phyloP scores from a whole-genome alignment of 495 filamentous ascomycete species.

The Lophiostoma macrostomum region DNA sequence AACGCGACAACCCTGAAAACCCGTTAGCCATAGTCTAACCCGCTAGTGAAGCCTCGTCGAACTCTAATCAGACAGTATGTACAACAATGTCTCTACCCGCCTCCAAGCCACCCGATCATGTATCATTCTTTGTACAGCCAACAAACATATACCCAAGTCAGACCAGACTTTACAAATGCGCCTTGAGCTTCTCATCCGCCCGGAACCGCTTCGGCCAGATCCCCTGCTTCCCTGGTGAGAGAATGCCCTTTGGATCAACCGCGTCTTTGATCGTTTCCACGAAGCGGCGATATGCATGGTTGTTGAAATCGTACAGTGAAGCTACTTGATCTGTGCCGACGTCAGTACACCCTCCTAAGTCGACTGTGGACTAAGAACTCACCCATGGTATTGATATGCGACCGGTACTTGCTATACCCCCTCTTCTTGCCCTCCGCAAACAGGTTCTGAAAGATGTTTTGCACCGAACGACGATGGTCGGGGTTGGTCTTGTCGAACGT shows the following conservation, averaged over 20 bases:
- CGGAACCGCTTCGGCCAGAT: slow-evolving; percentile 27
- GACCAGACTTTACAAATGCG: slow-evolving; percentile 13
- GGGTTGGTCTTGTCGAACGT: slow-evolving; percentile 29
- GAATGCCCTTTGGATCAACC: slow-evolving; percentile 25
- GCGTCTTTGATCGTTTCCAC: slow-evolving; percentile 30
- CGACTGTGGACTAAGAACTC: neutral
- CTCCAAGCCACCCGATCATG: no score
- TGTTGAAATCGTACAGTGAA: slow-evolving; percentile 26
- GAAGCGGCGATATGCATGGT: slow-evolving; percentile 25
- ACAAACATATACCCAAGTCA: neutral
- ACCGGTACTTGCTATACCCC: slow-evolving; percentile 27
- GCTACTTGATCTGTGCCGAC: slow-evolving; percentile 13
- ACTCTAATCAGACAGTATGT: no score
- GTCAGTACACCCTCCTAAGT: neutral
- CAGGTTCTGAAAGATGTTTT: slow-evolving; percentile 23
- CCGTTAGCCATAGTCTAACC: no score
- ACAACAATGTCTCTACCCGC: no score
- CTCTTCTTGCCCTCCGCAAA: slow-evolving; percentile 26
- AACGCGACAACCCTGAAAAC: no score
- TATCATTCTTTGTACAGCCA: no score
- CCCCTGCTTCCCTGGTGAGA: slow-evolving; percentile 24
- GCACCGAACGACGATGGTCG: slow-evolving; percentile 12
- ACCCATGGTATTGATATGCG: slow-evolving; percentile 30
- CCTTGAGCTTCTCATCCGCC: slow-evolving; percentile 21
- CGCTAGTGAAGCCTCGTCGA: no score